Percentiles rank a stretch among this genome's conserved stretches.
These are phyloP conservation scores for Puccinia horiana DNA, from an alignment of 1,284 basidiomycete genomes.

Conservation along the genomic window DNA sequence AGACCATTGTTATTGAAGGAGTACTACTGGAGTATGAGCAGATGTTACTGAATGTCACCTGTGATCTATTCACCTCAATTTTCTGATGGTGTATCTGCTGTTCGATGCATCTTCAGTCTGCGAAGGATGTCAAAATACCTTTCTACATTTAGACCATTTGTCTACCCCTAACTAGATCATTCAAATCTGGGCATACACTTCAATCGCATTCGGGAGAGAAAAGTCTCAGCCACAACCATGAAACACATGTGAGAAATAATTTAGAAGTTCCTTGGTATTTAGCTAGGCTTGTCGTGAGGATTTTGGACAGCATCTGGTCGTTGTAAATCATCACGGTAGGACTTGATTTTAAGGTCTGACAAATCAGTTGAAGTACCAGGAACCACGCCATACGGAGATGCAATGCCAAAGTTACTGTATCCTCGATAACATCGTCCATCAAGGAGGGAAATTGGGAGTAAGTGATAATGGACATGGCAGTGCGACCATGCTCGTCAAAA, in stretches of 20 bases:
- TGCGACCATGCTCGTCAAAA: not conserved
- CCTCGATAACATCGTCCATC: not conserved
- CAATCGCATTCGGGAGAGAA: not conserved
- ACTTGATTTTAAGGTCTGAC: conserved; percentile 56
- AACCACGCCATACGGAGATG: conserved; percentile 55
- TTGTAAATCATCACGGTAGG: conserved; percentile 29
- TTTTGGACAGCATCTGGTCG: not conserved
- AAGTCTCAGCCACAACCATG: not conserved
- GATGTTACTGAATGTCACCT: too few relatives aligned
- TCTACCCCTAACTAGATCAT: not conserved
- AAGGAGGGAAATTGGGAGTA: not conserved
- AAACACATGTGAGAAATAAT: not conserved
- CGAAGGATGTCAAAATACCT: not conserved
- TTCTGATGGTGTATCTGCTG: too few relatives aligned
- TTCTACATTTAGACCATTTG: not conserved
- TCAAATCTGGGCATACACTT: not conserved
- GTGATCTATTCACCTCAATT: too few relatives aligned
- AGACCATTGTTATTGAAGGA: too few relatives aligned
- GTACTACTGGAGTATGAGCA: too few relatives aligned
- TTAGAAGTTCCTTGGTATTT: not conserved
- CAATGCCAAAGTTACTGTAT: conserved; percentile 54
- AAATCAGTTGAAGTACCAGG: conserved; percentile 55
- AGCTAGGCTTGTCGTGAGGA: conserved; percentile 7
- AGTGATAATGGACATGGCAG: not conserved
- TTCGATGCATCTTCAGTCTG: too few relatives aligned